phyloP scores from a whole-genome alignment of 1,139 yeast genomes.

The Nematodospora anomalae region DNA sequence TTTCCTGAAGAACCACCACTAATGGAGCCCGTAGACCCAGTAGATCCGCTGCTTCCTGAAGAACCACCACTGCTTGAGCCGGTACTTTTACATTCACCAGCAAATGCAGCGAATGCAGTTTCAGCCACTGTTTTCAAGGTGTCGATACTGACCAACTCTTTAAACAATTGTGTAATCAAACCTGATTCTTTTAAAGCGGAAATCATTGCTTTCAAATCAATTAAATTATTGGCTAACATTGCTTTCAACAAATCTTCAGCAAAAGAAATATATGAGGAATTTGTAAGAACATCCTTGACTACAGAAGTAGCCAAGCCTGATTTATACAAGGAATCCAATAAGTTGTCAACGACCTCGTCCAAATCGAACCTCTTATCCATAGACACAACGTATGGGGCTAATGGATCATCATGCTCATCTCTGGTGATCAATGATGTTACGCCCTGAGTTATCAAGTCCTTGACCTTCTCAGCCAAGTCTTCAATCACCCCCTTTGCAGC shows the following conservation, averaged over 20 bases:
- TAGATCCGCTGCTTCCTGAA: conserved; percentile 9
- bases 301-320: conserved; percentile 48
- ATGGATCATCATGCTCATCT: conserved; percentile 14
- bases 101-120: conserved; percentile 45
- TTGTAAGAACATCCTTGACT: conserved; percentile 42
- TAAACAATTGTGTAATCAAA: conserved; percentile 37
- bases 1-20: conserved; percentile 15
- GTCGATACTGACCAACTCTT: conserved; percentile 32
- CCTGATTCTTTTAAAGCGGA: conserved; percentile 38
- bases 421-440: conserved; percentile 19
- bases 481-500: conserved; percentile 31
- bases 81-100: conserved; percentile 34
- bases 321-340: conserved; percentile 41
- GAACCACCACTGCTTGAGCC: conserved; percentile 12
- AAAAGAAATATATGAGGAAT: conserved; percentile 38
- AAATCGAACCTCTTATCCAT: conserved; percentile 26
- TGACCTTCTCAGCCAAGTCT: conserved; percentile 32
- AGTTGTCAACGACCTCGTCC: conserved; percentile 33
- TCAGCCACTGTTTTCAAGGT: conserved; percentile 40
- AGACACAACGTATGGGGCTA: conserved; percentile 10
- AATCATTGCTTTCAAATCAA: conserved; percentile 28
- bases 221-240: conserved; percentile 32
- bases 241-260: conserved; percentile 35
- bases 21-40: conserved; percentile 14
- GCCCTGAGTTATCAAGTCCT: conserved; percentile 24